A percentile compares a stretch with the other conserved stretches of the same genome.
phyloP scores from a whole-genome alignment of 352 stramenopile genomes.

The Poterioochromonas sp. region DNA sequence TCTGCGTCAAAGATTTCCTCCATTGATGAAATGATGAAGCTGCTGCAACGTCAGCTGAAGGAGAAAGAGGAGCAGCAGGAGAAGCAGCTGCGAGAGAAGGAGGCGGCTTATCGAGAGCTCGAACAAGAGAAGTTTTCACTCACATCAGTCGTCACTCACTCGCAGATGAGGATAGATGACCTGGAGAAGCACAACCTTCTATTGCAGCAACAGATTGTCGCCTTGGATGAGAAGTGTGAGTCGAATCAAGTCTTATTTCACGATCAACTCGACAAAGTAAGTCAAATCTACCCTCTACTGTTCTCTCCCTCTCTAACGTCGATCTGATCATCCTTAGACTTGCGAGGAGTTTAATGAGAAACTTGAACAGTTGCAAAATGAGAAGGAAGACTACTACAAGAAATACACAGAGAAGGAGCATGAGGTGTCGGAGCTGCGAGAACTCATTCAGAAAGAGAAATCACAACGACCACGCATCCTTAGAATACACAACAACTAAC shows the following conservation, averaged over 20 bases:
- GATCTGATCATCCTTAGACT: not conserved
- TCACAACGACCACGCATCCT: too few species aligned
- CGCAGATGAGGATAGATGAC: not conserved
- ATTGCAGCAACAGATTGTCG: not conserved
- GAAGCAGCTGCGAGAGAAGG: not conserved
- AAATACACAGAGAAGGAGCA: too few species aligned
- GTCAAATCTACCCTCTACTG: not conserved
- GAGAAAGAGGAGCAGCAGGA: not conserved
- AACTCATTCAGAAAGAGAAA: too few species aligned
- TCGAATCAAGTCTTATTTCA: not conserved
- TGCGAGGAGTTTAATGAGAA: not conserved
- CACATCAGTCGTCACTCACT: not conserved
- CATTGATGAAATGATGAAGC: too few species aligned
- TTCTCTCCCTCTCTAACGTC: not conserved
- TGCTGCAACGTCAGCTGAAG: not conserved
- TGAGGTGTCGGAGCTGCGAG: too few species aligned
- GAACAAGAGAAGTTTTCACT: not conserved
- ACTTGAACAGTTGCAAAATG: not conserved
- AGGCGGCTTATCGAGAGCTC: not conserved
- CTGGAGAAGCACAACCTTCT: not conserved
- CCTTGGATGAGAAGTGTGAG: not conserved
- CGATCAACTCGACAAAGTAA: not conserved
- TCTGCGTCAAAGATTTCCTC: not conserved
- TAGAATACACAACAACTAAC: too few species aligned
- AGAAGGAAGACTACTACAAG: too few species aligned